Percentiles rank a stretch among this genome's conserved stretches.
phyloP scores from a whole-genome alignment of 495 filamentous ascomycete genomes.

The Daldinia childiae region DNA sequence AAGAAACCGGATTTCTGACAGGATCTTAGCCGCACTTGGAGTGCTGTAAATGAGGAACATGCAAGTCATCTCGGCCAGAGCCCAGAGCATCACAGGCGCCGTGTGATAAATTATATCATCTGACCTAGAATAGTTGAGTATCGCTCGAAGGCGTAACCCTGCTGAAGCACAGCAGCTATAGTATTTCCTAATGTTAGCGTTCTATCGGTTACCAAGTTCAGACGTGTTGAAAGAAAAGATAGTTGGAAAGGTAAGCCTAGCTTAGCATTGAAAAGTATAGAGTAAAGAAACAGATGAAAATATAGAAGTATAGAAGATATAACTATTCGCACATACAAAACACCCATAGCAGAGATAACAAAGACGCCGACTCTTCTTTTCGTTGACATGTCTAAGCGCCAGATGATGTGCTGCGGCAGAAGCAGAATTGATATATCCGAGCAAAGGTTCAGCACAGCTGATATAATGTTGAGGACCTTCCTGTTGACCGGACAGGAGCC shows the following conservation, averaged over 20 bases:
- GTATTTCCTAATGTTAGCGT: background rate
- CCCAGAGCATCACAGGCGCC: conserved; percentile 43
- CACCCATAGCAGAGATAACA: conserved; percentile 49
- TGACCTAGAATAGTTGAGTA: conserved; percentile 37
- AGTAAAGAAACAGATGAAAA: background rate
- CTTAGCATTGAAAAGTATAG: background rate
- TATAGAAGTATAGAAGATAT: background rate
- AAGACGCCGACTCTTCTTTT: conserved; percentile 45
- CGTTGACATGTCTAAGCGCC: conserved; percentile 41
- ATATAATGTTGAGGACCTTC: conserved; percentile 32
- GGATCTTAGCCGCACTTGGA: conserved; percentile 42
- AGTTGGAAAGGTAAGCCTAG: conserved; percentile 5
- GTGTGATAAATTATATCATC: conserved; percentile 39
- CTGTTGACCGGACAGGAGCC: conserved; percentile 39
- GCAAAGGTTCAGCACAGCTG: conserved; percentile 46
- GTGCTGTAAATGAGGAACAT: conserved; percentile 47
- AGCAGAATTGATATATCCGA: conserved; percentile 50
- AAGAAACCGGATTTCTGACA: conserved; percentile 30
- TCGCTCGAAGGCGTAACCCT: conserved; percentile 44
- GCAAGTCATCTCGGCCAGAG: conserved; percentile 46
- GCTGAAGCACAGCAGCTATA: conserved; percentile 37
- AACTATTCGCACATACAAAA: conserved; percentile 45
- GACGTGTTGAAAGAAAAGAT: background rate
- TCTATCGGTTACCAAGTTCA: background rate
- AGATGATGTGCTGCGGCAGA: conserved; percentile 50